Conservation (phyloP, 2,329 filamentous ascomycete genomes). For the Diaporthe citriasiana region DNA sequence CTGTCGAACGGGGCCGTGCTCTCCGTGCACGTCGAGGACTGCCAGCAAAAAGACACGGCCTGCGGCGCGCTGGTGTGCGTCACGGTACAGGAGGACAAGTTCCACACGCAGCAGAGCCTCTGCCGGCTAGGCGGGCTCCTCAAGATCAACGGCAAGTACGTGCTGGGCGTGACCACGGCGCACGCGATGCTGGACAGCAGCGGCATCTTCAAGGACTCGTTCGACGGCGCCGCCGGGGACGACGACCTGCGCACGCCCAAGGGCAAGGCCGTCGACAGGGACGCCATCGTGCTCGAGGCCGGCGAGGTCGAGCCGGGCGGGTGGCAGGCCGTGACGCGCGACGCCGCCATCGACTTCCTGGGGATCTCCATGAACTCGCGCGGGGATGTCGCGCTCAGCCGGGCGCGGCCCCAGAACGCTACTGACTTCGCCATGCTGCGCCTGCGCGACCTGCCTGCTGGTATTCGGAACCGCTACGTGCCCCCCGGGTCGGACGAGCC, state of each 20-base stretch:
- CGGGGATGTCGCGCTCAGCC: constrained; percentile 37
- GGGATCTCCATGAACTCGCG: constrained; percentile 39
- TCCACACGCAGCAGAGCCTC: constrained; percentile 17
- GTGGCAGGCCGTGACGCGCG: constrained; percentile 35
- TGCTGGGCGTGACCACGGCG: constrained; percentile 37
- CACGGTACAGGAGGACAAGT: constrained; percentile 7
- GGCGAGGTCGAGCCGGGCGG: constrained; percentile 11
- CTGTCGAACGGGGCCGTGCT: constrained; percentile 26
- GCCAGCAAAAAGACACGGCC: constrained; percentile 2
- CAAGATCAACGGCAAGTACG: constrained; percentile 39
- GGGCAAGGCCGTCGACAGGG: constrained; percentile 33
- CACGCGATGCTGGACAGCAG: constrained; percentile 40
- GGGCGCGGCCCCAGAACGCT: constrained; percentile 27
- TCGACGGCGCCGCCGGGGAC: constrained; percentile 4
- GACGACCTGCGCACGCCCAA: constrained; percentile 12
- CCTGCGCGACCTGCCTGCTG: constrained; percentile 20
- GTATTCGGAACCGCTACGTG: constrained; percentile 29
- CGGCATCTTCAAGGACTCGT: constrained; percentile 33
- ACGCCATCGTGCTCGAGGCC: constrained; percentile 17
- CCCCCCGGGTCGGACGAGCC: constrained; percentile 5
- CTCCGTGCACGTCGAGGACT: constrained; percentile 34
- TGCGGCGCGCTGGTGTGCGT: constrained; percentile 39
- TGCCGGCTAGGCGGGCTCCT: constrained; percentile 39
- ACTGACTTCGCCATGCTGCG: constrained; percentile 38
- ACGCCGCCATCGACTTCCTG: constrained; percentile 36